Conservation (phyloP, 352 stramenopile species). For the Saprolegnia diclina region DNA sequence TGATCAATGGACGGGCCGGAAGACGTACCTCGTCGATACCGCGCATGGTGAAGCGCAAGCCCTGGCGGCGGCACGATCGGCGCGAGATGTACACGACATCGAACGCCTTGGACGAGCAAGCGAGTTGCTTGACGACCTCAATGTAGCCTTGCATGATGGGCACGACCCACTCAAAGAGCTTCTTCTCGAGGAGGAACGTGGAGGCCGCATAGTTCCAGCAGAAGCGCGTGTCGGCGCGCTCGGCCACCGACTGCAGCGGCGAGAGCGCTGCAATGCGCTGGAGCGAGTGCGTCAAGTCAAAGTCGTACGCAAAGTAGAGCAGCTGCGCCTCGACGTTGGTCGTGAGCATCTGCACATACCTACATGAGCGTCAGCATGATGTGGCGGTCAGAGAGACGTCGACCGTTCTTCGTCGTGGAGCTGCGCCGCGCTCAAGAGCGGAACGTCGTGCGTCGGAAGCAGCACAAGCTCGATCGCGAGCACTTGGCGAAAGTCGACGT, state of each 20-base stretch:
- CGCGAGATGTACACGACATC: conserved; percentile 68
- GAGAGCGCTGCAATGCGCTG: conserved; percentile 45
- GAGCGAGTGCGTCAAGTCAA: conserved; percentile 72
- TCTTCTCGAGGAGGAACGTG: conserved; percentile 56
- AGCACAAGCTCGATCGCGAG: conserved; percentile 59
- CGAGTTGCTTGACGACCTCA: conserved; percentile 43
- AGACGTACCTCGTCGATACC: conserved; percentile 75
- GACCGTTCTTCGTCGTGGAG: conserved; percentile 48
- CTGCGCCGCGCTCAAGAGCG: conserved; percentile 41
- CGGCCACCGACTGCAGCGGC: conserved; percentile 33
- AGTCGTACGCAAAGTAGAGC: conserved; percentile 70
- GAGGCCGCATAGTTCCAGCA: conserved; percentile 89
- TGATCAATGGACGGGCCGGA: too few relatives aligned
- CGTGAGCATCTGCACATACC: conserved; percentile 60
- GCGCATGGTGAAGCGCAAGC: conserved; percentile 89
- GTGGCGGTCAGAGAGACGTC: not conserved
- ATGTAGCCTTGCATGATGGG: conserved; percentile 76
- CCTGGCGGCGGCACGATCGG: conserved; percentile 70
- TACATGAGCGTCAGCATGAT: conserved; percentile 7
- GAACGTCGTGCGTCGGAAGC: conserved; percentile 51
- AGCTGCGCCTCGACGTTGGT: conserved; percentile 44
- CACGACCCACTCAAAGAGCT: conserved; percentile 69
- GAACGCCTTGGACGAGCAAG: conserved; percentile 48
- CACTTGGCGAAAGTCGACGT: conserved; percentile 47
- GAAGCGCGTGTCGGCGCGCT: conserved; percentile 86